phyloP scores from a whole-genome alignment of 2,329 filamentous ascomycete species.

The Xylariaceae sp. region DNA sequence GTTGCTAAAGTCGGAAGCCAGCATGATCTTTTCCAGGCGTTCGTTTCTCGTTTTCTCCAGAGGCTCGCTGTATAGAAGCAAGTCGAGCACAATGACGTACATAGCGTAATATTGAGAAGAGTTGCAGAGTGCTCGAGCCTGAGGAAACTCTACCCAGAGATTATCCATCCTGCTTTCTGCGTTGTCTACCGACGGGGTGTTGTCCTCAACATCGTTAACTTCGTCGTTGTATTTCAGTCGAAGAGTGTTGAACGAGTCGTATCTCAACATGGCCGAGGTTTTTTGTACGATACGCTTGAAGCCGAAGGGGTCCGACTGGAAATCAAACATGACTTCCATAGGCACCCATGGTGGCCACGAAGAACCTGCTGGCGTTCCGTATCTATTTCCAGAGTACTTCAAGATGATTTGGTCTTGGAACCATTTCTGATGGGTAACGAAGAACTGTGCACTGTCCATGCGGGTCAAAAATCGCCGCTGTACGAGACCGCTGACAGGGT shows the following conservation, averaged over 20 bases:
- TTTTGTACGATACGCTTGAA: constrained; percentile 96
- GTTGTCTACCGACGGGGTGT: constrained; percentile 49
- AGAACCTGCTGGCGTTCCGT: constrained; percentile 78
- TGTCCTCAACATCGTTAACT: constrained; percentile 63
- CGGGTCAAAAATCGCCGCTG: constrained; percentile 90
- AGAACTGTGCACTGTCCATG: constrained; percentile 98
- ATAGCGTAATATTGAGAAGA: constrained; percentile 96
- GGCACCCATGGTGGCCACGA: constrained; percentile 98
- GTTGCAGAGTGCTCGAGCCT: constrained; percentile 91
- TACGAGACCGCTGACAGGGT: constrained; percentile 90
- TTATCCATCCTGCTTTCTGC: constrained; percentile 85
- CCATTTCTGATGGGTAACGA: constrained; percentile 90
- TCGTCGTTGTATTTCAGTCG: constrained; percentile 97
- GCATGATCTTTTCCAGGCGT: constrained; percentile 95
- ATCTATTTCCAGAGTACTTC: constrained; percentile 90
- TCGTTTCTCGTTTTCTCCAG: constrained; percentile 96
- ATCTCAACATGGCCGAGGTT: constrained; percentile 88
- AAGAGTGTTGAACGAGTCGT: constrained; percentile 97
- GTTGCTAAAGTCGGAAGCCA: constrained; percentile 97
- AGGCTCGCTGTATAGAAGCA: constrained; percentile 93
- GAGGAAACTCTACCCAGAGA: constrained; percentile 93
- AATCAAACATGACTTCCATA: constrained; percentile 98
- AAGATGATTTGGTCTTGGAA: constrained; percentile 80
- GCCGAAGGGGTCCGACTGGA: constrained; percentile 88
- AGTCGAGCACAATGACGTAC: constrained; percentile 95